Conservation (phyloP, 2,329 filamentous ascomycete species). For the Trichothecium sympodiale region DNA sequence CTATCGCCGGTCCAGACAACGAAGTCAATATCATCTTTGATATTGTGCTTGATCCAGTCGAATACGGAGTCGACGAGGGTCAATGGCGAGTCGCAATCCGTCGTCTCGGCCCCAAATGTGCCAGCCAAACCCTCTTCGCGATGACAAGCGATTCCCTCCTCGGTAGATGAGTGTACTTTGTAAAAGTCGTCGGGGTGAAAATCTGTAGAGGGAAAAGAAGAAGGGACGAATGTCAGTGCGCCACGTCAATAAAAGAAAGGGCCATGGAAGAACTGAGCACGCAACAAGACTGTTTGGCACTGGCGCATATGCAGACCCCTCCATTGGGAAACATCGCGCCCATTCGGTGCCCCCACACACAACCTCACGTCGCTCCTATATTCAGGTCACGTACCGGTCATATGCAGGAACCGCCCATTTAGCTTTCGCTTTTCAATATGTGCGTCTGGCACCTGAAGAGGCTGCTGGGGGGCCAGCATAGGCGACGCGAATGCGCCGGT, state of each 20-base stretch:
- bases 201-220: no score
- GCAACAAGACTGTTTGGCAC: no score
- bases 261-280: no score
- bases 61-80: slow-evolving; percentile 80
- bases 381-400: slow-evolving; percentile 54
- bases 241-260: no score
- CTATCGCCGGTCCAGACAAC: slow-evolving; percentile 90
- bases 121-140: slow-evolving; percentile 66
- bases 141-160: slow-evolving; percentile 64
- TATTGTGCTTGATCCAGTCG: slow-evolving; percentile 69
- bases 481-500: not conserved
- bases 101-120: slow-evolving; percentile 72
- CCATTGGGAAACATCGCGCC: no score
- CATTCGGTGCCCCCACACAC: no score
- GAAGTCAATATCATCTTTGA: slow-evolving; percentile 75
- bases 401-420: slow-evolving; percentile 72
- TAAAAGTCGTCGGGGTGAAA: slow-evolving; percentile 88
- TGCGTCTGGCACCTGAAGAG: slow-evolving; percentile 7
- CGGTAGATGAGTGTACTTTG: slow-evolving; percentile 63
- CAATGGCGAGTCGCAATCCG: slow-evolving; percentile 78
- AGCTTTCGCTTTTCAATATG: slow-evolving; percentile 32
- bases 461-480: slow-evolving; percentile 8
- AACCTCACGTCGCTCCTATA: not conserved
- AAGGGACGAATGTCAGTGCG: no score
- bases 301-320: no score